phyloP scores from a whole-genome alignment of 768 basidiomycete species.

The Aureoboletus auriporus region DNA sequence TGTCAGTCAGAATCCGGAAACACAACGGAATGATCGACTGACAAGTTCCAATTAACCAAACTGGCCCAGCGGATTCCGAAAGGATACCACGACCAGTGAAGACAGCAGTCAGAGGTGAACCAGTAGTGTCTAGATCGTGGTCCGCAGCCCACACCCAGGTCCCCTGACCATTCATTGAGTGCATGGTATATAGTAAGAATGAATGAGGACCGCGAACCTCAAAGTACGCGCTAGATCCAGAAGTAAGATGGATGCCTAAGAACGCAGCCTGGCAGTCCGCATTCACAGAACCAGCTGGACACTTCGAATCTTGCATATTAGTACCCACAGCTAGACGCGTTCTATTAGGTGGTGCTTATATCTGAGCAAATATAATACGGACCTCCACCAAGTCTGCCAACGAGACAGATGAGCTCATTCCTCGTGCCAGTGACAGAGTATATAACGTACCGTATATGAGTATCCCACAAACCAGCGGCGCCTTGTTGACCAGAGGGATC shows the following conservation, averaged over 20 bases:
- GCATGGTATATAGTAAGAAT: background rate
- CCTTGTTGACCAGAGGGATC: constrained; percentile 50
- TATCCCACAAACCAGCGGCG: constrained; percentile 51
- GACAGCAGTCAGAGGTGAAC: constrained; percentile 44
- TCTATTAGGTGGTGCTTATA: background rate
- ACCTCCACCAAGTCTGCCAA: constrained; percentile 27
- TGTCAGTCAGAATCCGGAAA: constrained; percentile 4
- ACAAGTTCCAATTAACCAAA: constrained; percentile 75
- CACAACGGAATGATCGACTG: background rate
- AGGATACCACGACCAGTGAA: constrained; percentile 70
- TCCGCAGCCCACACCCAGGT: constrained; percentile 82
- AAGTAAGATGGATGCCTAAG: constrained; percentile 60
- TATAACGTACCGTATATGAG: constrained; percentile 31
- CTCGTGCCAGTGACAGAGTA: rapidly evolving
- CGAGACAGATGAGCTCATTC: background rate
- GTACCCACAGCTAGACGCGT: constrained; percentile 46
- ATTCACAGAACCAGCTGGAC: constrained; percentile 39
- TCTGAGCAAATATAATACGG: background rate
- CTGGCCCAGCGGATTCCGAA: constrained; percentile 70
- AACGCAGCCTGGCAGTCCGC: constrained; percentile 59
- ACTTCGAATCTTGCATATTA: constrained; percentile 41
- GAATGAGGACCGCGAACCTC: constrained; percentile 41
- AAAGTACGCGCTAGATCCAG: constrained; percentile 51
- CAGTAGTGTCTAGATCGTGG: constrained; percentile 54
- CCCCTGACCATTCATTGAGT: constrained; percentile 37